phyloP scores from a whole-genome alignment of 495 filamentous ascomycete genomes.

The Penicillium soppii region DNA sequence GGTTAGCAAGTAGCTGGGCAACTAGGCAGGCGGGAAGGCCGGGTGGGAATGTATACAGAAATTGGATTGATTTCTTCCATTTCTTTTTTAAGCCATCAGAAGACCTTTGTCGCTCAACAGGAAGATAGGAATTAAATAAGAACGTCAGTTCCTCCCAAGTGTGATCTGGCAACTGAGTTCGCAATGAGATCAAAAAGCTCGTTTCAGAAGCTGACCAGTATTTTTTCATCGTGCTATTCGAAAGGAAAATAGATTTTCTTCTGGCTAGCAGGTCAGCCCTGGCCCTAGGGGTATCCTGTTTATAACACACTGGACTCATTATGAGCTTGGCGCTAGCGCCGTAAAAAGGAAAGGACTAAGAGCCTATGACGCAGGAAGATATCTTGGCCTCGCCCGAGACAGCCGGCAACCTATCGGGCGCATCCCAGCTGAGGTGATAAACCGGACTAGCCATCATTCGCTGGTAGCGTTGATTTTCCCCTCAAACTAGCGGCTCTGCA shows the following conservation, averaged over 20 bases:
- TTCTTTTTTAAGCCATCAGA: not conserved
- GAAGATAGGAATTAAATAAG: not conserved
- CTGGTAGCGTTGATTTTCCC: not conserved
- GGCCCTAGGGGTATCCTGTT: not conserved
- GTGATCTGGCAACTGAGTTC: not conserved
- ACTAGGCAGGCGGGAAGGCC: not conserved
- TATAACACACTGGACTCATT: not conserved
- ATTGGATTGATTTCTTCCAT: not conserved
- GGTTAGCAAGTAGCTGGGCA: not conserved
- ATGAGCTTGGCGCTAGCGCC: not conserved
- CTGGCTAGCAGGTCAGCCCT: not conserved
- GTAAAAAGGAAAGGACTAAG: not conserved
- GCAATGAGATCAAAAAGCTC: not conserved
- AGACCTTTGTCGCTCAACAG: not conserved
- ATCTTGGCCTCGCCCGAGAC: not conserved
- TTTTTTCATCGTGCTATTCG: not conserved
- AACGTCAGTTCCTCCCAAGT: not conserved
- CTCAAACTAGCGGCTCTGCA: not conserved
- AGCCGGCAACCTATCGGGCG: not conserved
- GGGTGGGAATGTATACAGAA: not conserved
- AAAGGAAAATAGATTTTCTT: not conserved
- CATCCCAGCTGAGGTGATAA: not conserved
- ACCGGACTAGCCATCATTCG: not conserved
- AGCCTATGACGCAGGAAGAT: not conserved
- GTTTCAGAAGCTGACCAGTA: not conserved